These are phyloP conservation scores for Trifolium subterraneum DNA, from an alignment of 306 rosid species.

Conservation along the genomic window DNA sequence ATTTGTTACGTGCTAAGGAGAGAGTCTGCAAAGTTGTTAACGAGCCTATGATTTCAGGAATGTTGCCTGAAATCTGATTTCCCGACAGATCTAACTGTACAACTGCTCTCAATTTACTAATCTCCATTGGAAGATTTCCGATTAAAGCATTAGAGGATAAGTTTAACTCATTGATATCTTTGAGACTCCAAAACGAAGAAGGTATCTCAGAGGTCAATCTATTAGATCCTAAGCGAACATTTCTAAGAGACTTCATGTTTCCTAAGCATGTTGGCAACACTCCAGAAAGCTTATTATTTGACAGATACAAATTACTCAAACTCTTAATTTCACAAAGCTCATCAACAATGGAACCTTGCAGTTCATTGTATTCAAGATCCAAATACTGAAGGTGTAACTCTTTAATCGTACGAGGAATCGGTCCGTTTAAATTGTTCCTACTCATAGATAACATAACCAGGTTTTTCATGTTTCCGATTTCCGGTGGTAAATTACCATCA, in stretches of 20 bases:
- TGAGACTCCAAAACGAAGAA: constrained; percentile 39
- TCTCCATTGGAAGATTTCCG: constrained; percentile 38
- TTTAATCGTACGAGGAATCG: constrained; percentile 35
- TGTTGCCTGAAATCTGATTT: constrained; percentile 39
- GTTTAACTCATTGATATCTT: constrained; percentile 31
- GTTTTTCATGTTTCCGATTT: constrained; percentile 44
- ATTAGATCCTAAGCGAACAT: constrained; percentile 30
- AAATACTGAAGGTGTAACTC: constrained; percentile 39
- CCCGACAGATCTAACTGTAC: constrained; percentile 26
- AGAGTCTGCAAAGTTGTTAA: constrained; percentile 36
- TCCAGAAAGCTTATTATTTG: constrained; percentile 38
- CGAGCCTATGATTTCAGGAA: constrained; percentile 27
- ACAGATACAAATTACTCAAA: constrained; percentile 14
- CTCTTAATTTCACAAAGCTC: constrained; percentile 40
- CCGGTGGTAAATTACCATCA: constrained; percentile 22
- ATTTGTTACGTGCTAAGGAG: constrained; percentile 34
- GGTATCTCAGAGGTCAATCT: constrained; percentile 37
- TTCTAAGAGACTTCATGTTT: constrained; percentile 37
- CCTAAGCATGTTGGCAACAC: constrained; percentile 48
- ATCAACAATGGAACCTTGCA: constrained; percentile 37
- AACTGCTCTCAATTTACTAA: constrained; percentile 26
- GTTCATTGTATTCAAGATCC: constrained; percentile 13
- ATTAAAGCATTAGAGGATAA: constrained; percentile 32
- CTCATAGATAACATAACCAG: background rate
- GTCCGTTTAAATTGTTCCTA: constrained; percentile 38